Base-by-base conservation (phyloP, 2,329 filamentous ascomycete genomes). In the Colletotrichum sp. region DNA sequence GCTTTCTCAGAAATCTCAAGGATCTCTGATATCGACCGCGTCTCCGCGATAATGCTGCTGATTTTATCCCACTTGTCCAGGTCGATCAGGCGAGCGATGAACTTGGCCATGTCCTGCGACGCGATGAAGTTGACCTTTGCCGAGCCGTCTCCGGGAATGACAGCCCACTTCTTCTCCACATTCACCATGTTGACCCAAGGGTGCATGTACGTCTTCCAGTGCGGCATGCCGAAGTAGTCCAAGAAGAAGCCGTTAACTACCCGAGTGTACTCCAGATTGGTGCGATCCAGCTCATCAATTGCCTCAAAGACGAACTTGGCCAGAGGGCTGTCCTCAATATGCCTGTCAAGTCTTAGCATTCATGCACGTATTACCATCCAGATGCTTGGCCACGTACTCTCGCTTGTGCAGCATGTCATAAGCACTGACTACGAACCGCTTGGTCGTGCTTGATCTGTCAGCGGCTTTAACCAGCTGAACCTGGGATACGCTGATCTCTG, bases 391-490 rank as follows among this genome's bases (percentile, higher is more conserved):
- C 7, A 11, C 65, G 6, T 44, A 61, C 55, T 72, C 72, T 44
- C 82, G 80, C 2, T 76, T 66, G 22, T 82, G 79, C 1, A 28
- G 83, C 81, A 15, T 78, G 39, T 82, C 86, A 78, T 82, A 89
- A 66, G 84, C 81, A 75, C 85, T 89, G 1, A 87, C 82, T 25
- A 89, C 83, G 63, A 87, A 86, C 27, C 87, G 79, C 67, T 81
- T 82, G 1, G 87, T 87, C 1, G 77, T 68, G 12, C 57, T 76
- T 1, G 87, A 85, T n/a, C 77, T 77, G n/a, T 84, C 84, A 0
- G 87, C 86, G 2, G 87, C 88, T 13, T 82, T 79, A 67, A 89
- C 85, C 12, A 90, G 81, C 32, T 86, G 85, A 27, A 86, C 25
- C 76, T 89, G 84, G 1, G 82, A 81, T 19, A 39, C 15, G 48